phyloP scores from a whole-genome alignment of 495 filamentous ascomycete genomes.

The Venustampulla echinocandica region DNA sequence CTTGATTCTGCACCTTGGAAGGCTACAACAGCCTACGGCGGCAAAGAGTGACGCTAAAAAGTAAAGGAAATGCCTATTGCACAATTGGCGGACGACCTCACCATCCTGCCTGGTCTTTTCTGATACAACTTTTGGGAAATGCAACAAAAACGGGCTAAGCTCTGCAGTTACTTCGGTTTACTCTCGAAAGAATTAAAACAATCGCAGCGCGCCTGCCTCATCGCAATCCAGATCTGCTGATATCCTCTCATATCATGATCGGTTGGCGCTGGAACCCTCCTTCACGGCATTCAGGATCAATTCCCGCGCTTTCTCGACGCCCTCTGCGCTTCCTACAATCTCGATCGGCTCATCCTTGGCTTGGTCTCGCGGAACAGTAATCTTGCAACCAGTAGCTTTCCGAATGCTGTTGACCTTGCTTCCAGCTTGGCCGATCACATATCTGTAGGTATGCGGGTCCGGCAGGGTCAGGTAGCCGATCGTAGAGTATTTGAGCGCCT shows the following conservation, averaged over 20 bases:
- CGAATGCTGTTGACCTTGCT: conserved; percentile 87
- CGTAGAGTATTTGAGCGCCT: conserved; percentile 59
- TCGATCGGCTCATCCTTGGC: conserved; percentile 76
- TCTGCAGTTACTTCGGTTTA: neutral
- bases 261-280: conserved; percentile 29
- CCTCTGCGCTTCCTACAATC: conserved; percentile 67
- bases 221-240: neutral
- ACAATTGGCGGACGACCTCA: neutral
- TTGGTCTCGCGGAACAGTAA: conserved; percentile 81
- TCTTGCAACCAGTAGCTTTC: conserved; percentile 82
- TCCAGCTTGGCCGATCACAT: conserved; percentile 82
- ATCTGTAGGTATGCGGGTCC: conserved; percentile 80
- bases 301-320: conserved; percentile 79
- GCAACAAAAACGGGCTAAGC: too few relatives aligned
- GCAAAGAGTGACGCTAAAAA: conserved; percentile 1
- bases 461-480: conserved; percentile 85
- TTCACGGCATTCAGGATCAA: conserved; percentile 76
- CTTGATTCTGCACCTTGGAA: too few relatives aligned
- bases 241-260: neutral
- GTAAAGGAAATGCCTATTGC: neutral
- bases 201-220: neutral
- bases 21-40: too few relatives aligned
- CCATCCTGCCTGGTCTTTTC: neutral
- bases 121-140: conserved; percentile 11
- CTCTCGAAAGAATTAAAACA: neutral